phyloP scores from a whole-genome alignment of 2,329 filamentous ascomycete genomes.

The Pseudocercospora crystallina region DNA sequence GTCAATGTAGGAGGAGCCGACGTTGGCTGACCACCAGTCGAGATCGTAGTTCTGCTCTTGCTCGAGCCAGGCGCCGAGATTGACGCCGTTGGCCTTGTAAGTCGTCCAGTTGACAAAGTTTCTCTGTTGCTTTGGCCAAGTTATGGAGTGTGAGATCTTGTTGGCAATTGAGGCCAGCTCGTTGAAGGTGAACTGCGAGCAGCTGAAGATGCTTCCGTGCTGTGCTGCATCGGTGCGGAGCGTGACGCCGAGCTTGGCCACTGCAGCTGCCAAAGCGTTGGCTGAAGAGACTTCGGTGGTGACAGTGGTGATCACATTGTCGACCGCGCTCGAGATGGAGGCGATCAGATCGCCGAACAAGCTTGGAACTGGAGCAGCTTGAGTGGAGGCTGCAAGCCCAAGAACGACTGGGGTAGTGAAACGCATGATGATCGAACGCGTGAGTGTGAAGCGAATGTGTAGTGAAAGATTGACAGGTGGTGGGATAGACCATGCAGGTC shows the following conservation, averaged over 20 bases:
- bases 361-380: constrained; percentile 8
- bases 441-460: neutral
- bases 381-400: constrained; percentile 9
- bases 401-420: constrained; percentile 1
- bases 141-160: constrained; percentile 10
- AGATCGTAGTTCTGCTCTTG: constrained; percentile 14
- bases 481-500: too few relatives aligned
- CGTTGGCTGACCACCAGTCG: constrained; percentile 13
- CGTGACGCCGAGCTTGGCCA: constrained; percentile 10
- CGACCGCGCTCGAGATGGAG: neutral
- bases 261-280: constrained; percentile 5
- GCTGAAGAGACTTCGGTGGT: constrained; percentile 5
- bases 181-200: constrained; percentile 6
- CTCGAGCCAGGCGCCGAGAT: constrained; percentile 19
- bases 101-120: constrained; percentile 12
- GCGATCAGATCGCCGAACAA: constrained; percentile 10
- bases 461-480: too few relatives aligned
- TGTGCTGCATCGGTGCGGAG: constrained; percentile 5
- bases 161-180: constrained; percentile 3
- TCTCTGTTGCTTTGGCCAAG: constrained; percentile 8
- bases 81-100: constrained; percentile 12
- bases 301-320: constrained; percentile 8
- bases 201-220: constrained; percentile 9
- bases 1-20: constrained; percentile 24
- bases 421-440: constrained; percentile 5